phyloP scores from a whole-genome alignment of 129 eudicot species.

The Solidago caesia region DNA sequence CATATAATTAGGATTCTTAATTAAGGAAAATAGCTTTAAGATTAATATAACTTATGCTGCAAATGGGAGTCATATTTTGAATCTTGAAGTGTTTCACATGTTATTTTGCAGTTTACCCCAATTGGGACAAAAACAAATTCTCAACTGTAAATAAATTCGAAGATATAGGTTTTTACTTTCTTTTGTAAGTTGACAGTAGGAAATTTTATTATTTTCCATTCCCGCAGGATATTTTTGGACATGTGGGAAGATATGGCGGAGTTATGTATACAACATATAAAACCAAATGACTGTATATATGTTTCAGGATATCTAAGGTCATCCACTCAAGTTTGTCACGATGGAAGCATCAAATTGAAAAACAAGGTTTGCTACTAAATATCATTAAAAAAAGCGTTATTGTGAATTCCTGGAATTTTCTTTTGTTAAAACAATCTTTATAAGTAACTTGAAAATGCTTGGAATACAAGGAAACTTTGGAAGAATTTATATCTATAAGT shows the following conservation, averaged over 20 bases:
- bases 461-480: too few relatives aligned
- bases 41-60: too few relatives aligned
- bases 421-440: too few relatives aligned
- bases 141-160: background rate
- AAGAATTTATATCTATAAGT: too few relatives aligned
- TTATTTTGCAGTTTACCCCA: conserved; percentile 7
- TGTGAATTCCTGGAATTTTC: too few relatives aligned
- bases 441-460: too few relatives aligned
- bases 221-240: conserved; percentile 53
- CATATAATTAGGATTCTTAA: too few relatives aligned
- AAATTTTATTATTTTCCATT: conserved; percentile 18
- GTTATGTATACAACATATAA: conserved; percentile 51
- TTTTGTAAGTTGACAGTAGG: conserved; percentile 8
- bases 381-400: background rate
- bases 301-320: conserved; percentile 58
- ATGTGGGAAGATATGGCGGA: conserved; percentile 77
- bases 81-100: background rate
- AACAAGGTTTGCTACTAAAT: conserved; percentile 41
- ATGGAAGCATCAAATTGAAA: conserved; percentile 27
- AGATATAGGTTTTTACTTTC: background rate
- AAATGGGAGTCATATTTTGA: too few relatives aligned
- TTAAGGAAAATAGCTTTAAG: too few relatives aligned
- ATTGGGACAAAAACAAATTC: background rate
- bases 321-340: conserved; percentile 22
- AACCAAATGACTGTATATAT: conserved; percentile 55